phyloP scores from a whole-genome alignment of 208 protist species.

The Trypanosoma caninum region DNA sequence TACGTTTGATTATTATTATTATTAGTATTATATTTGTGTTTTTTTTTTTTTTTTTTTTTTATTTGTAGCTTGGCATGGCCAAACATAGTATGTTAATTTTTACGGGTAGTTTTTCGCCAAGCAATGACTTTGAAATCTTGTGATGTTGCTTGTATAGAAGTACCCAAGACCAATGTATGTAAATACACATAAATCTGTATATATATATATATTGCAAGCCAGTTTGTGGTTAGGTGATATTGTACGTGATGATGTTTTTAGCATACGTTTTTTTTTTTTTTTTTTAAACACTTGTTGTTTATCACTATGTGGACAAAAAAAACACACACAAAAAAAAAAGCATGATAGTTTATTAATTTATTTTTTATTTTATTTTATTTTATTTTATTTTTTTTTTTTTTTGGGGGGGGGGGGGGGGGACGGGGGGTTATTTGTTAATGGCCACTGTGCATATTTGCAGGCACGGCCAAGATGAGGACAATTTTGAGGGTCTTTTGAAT shows the following conservation, averaged over 20 bases:
- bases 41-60: conserved; percentile 5
- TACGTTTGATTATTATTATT: conserved; percentile 5
- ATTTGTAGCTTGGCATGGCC: neutral
- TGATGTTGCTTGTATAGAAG: conserved; percentile 48
- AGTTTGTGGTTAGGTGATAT: neutral
- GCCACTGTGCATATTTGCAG: conserved; percentile 70
- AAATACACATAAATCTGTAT: neutral
- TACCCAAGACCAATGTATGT: conserved; percentile 19
- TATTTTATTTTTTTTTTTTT: neutral
- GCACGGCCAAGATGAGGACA: conserved; percentile 91
- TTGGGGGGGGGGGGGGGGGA: too few relatives aligned
- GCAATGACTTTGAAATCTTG: conserved; percentile 9
- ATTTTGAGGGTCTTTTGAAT: conserved; percentile 74
- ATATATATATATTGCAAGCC: neutral
- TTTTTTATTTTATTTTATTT: neutral
- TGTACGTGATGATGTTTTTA: neutral
- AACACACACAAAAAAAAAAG: too few relatives aligned
- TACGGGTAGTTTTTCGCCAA: conserved; percentile 41
- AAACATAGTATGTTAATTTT: neutral
- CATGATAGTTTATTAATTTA: neutral
- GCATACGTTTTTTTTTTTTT: too few relatives aligned
- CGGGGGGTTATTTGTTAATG: conserved; percentile 42
- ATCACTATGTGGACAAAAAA: too few relatives aligned
- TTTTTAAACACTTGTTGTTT: too few relatives aligned
- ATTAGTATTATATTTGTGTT: conserved; percentile 9